phyloP scores from a whole-genome alignment of 768 basidiomycete species.

The Lactarius hatsudake region DNA sequence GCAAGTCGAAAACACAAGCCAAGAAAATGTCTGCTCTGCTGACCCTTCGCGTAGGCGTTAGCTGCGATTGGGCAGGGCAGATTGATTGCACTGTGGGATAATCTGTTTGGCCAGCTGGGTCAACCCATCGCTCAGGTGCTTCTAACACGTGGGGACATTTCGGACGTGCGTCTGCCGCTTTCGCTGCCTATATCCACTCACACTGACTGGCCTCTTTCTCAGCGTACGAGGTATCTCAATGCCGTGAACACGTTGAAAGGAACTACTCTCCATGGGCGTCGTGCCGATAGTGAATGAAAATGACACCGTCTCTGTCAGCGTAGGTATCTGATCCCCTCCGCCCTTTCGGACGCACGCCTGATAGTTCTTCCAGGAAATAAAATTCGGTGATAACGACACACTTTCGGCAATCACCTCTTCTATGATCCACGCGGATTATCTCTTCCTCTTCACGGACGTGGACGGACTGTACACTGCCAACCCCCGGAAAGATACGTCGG shows the following conservation, averaged over 20 bases:
- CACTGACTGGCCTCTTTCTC: slow-evolving; percentile 22
- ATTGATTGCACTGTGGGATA: slow-evolving; percentile 95
- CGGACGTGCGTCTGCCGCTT: slow-evolving; percentile 62
- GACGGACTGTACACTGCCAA: slow-evolving; percentile 95
- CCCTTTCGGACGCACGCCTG: neutral
- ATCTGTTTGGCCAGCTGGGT: slow-evolving; percentile 88
- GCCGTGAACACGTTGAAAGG: slow-evolving; percentile 94
- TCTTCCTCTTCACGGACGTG: slow-evolving; percentile 95
- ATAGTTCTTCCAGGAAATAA: slow-evolving; percentile 76
- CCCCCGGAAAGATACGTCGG: slow-evolving; percentile 84
- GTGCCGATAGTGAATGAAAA: slow-evolving; percentile 99
- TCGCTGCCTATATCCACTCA: neutral
- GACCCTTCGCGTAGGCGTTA: slow-evolving; percentile 60
- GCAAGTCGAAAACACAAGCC: slow-evolving; percentile 41
- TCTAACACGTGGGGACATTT: slow-evolving; percentile 92
- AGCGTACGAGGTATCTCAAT: slow-evolving; percentile 95
- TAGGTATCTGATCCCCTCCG: slow-evolving; percentile 41
- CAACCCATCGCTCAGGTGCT: slow-evolving; percentile 96
- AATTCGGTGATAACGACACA: slow-evolving; percentile 99
- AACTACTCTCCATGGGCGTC: slow-evolving; percentile 89
- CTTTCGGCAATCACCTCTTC: slow-evolving; percentile 95
- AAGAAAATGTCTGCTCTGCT: slow-evolving; percentile 13
- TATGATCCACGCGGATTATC: slow-evolving; percentile 97
- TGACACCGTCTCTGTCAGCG: slow-evolving; percentile 96
- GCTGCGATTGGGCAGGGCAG: slow-evolving; percentile 97